A percentile compares a stretch with the other conserved stretches of the same genome.
Evolutionary conservation across 2,329 filamentous ascomycete species (phyloP).

Genomic region (Neoarthrinium moseri): DNA sequence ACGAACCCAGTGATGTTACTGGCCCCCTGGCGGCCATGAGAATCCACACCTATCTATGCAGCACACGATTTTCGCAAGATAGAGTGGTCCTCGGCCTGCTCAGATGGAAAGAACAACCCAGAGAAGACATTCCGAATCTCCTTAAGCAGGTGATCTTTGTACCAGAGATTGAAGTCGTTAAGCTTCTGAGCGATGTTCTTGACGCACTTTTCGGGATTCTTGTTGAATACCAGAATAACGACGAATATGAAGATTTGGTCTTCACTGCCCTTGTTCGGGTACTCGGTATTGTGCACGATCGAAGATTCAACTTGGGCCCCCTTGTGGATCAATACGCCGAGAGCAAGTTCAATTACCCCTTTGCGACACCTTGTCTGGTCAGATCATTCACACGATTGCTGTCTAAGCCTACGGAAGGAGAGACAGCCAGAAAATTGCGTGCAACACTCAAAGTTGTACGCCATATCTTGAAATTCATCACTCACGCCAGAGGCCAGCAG

Average conservation of each 20-base stretch:
- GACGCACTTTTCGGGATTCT: conserved; percentile 89
- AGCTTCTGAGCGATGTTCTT: conserved; percentile 84
- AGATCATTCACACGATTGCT: conserved; percentile 83
- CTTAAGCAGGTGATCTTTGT: conserved; percentile 88
- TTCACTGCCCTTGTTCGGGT: conserved; percentile 90
- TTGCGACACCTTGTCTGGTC: conserved; percentile 84
- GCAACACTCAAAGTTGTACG: conserved; percentile 93
- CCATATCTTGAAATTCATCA: conserved; percentile 92
- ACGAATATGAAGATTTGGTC: conserved; percentile 88
- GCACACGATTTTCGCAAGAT: conserved; percentile 92
- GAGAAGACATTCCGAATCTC: conserved; percentile 69
- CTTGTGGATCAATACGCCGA: conserved; percentile 91
- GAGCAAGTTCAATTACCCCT: conserved; percentile 87
- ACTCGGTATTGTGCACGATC: conserved; percentile 89
- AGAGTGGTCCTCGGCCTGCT: conserved; percentile 79
- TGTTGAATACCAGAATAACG: conserved; percentile 85
- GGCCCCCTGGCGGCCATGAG: conserved; percentile 78
- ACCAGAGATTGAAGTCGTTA: conserved; percentile 96
- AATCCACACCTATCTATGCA: conserved; percentile 85
- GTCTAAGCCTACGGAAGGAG: conserved; percentile 77
- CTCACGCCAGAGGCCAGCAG: conserved; percentile 82
- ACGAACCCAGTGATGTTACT: conserved; percentile 71
- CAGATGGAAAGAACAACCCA: conserved; percentile 77
- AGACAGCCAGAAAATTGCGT: conserved; percentile 79
- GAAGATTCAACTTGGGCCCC: conserved; percentile 87